phyloP scores from a whole-genome alignment of 1,284 basidiomycete genomes.

The Abortiporus biennis region DNA sequence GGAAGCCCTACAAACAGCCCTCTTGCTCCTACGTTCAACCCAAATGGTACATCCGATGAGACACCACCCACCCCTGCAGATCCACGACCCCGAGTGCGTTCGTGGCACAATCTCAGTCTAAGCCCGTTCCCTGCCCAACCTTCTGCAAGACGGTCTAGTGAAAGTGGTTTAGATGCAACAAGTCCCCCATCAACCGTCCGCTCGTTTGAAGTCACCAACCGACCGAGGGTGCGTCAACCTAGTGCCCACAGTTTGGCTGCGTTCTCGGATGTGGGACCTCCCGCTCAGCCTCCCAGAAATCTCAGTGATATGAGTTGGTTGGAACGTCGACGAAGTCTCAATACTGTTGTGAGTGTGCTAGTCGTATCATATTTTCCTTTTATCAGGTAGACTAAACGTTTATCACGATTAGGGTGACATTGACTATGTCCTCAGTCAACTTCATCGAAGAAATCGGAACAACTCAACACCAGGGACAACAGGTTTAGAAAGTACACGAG shows the following conservation, averaged over 20 bases:
- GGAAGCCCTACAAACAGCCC: conserved; percentile 20
- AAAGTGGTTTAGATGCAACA: conserved; percentile 18
- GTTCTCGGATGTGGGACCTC: conserved; percentile 31
- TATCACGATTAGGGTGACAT: conserved; percentile 52
- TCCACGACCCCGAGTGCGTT: conserved; percentile 16
- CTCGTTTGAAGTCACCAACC: conserved; percentile 69
- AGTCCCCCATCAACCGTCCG: conserved; percentile 26
- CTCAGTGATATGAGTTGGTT: conserved; percentile 73
- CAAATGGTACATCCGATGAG: conserved; percentile 12
- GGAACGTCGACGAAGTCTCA: conserved; percentile 60
- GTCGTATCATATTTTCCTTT: no score
- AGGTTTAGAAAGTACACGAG: conserved; percentile 39
- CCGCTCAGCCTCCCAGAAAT: conserved; percentile 38
- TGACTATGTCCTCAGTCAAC: conserved; percentile 52
- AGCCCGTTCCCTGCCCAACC: conserved; percentile 13
- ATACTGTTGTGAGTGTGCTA: conserved; percentile 49
- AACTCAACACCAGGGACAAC: conserved; percentile 46
- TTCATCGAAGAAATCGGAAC: conserved; percentile 31
- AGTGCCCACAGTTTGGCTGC: conserved; percentile 42
- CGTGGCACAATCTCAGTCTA: conserved; percentile 19
- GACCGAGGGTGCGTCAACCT: conserved; percentile 44
- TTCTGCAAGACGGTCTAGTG: conserved; percentile 20
- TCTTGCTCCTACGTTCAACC: not conserved
- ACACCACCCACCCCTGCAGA: conserved; percentile 11
- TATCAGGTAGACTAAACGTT: no score